A percentile compares a stretch with the other conserved stretches of the same genome.
Evolutionary conservation across 2,329 filamentous ascomycete species (phyloP).

Genomic region (Penicillium sp.): DNA sequence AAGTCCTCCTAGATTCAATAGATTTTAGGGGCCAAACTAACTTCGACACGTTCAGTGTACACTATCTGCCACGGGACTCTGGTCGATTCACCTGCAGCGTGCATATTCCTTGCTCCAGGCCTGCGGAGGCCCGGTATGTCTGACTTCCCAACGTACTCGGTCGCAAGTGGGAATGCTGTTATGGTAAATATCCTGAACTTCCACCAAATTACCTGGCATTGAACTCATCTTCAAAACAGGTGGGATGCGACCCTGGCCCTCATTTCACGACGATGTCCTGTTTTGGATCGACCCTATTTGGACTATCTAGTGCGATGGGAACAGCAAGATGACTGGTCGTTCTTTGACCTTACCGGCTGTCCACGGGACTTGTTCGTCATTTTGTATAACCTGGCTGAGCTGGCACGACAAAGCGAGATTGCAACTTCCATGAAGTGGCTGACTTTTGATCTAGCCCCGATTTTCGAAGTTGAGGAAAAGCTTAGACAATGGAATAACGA

Average conservation of each 20-base stretch:
- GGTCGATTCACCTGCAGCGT: constrained; percentile 31
- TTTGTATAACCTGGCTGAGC: constrained; percentile 34
- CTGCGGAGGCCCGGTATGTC: constrained; percentile 14
- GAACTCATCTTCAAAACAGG: no score
- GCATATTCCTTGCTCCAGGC: constrained; percentile 31
- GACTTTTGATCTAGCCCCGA: constrained; percentile 18
- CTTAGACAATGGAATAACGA: background rate
- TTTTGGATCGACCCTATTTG: constrained; percentile 29
- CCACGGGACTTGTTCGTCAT: constrained; percentile 31
- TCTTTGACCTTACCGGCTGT: constrained; percentile 40
- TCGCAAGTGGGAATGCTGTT: background rate
- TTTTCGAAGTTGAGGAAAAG: constrained; percentile 20
- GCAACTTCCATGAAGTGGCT: constrained; percentile 36
- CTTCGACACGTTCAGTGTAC: constrained; percentile 33
- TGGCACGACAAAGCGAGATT: constrained; percentile 35
- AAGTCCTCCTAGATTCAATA: no score
- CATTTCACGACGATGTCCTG: constrained; percentile 33
- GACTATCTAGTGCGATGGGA: constrained; percentile 24
- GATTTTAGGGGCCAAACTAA: no score
- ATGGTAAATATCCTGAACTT: background rate
- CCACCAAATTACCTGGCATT: no score
- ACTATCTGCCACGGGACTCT: constrained; percentile 38
- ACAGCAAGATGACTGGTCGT: constrained; percentile 29
- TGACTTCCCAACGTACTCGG: background rate
- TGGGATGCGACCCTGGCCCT: constrained; percentile 40